Evolutionary conservation across 179 eudicot genomes (phyloP).

Genomic region (Silene coronaria): DNA sequence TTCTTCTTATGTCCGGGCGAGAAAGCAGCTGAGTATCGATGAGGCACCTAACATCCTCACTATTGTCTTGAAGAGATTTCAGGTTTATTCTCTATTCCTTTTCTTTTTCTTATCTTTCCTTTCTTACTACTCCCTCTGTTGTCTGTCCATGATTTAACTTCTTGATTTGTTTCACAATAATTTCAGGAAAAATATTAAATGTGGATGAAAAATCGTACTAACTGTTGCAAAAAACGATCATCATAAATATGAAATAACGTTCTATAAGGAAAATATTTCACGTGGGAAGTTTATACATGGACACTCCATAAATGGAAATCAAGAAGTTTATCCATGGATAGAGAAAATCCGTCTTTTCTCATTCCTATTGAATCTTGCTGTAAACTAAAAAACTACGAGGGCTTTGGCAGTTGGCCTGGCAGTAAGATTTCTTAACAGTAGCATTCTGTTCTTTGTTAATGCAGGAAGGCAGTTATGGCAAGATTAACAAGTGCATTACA

Average conservation of each 20-base stretch:
- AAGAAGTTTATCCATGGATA: no score
- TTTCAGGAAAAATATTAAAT: neutral
- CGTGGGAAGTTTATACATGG: no score
- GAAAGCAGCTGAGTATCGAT: conserved; percentile 82
- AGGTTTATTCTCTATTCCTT: conserved; percentile 41
- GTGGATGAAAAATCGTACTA: no score
- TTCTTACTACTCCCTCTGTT: neutral
- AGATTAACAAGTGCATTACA: conserved; percentile 78
- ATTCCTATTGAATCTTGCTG: neutral
- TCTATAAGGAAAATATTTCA: no score
- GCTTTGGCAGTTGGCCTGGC: conserved; percentile 5
- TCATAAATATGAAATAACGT: no score
- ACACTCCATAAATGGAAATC: no score
- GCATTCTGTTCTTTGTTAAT: neutral
- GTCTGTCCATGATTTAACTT: no score
- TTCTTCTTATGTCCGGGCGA: conserved; percentile 75
- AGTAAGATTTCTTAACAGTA: neutral
- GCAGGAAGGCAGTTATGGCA: conserved; percentile 91
- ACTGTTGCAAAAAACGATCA: no score
- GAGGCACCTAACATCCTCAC: conserved; percentile 93
- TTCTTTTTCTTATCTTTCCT: neutral
- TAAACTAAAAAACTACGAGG: neutral
- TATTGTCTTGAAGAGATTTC: conserved; percentile 91
- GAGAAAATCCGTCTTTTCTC: neutral
- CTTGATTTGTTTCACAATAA: neutral